Evolutionary conservation across 1,284 basidiomycete species (phyloP).

Genomic region (Ceraceosorus bombacis): DNA sequence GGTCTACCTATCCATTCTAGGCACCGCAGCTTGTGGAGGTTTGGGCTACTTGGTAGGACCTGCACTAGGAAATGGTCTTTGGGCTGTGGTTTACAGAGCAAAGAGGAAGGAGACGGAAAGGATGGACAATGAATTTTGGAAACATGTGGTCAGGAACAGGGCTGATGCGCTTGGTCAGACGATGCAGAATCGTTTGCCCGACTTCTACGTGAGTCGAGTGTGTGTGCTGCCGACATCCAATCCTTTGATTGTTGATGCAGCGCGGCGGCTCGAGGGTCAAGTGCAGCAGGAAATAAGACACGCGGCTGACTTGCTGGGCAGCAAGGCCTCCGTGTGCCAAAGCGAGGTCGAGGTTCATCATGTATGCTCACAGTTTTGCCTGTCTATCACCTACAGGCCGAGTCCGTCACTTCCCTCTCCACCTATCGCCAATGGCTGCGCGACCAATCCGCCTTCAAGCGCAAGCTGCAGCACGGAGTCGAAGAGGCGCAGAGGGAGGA

Average conservation of each 20-base stretch:
- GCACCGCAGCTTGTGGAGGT: constrained; percentile 37
- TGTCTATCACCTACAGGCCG: constrained; percentile 16
- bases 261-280: no score
- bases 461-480: constrained; percentile 42
- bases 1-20: constrained; percentile 33
- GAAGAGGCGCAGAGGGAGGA: constrained; percentile 18
- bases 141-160: constrained; percentile 35
- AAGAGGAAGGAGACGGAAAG: constrained; percentile 29
- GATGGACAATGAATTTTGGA: constrained; percentile 41
- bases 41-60: constrained; percentile 43
- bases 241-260: neutral
- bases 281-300: no score
- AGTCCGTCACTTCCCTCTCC: constrained; percentile 41
- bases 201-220: constrained; percentile 30
- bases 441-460: constrained; percentile 38
- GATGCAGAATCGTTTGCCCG: constrained; percentile 43
- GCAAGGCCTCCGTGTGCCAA: no score
- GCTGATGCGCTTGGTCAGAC: constrained; percentile 40
- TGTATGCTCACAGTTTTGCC: no score
- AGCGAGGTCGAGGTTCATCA: no score
- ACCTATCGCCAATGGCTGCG: constrained; percentile 46
- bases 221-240: no score
- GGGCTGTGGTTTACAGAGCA: constrained; percentile 30
- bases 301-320: no score
- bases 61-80: constrained; percentile 32